These are phyloP conservation scores for Fraxinus paxiana DNA, from an alignment of 305 asterid genomes.

Conservation along the genomic window DNA sequence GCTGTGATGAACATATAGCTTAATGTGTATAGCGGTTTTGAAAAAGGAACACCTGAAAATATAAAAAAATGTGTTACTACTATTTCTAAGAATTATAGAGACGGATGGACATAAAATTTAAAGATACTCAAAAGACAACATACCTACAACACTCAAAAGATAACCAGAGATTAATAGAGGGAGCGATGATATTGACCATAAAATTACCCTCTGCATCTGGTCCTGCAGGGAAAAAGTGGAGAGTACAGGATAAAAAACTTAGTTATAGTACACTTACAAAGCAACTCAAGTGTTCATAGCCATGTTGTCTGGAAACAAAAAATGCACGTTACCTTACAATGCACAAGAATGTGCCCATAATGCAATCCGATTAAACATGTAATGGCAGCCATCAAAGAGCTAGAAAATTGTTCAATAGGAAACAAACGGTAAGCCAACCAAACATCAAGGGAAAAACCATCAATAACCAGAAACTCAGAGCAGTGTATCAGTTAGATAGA, in stretches of 20 bases:
- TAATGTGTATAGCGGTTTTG: conserved; percentile 75
- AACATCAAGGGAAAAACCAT: conserved; percentile 3
- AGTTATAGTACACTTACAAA: conserved; percentile 10
- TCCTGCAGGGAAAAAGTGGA: conserved; percentile 41
- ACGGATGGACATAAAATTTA: conserved; percentile 6
- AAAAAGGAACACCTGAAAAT: conserved; percentile 63
- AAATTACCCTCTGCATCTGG: conserved; percentile 46
- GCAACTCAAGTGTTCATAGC: neutral
- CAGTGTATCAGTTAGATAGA: neutral
- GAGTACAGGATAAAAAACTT: conserved; percentile 16
- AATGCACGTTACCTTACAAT: conserved; percentile 48
- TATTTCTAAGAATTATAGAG: conserved; percentile 2
- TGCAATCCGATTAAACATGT: conserved; percentile 78
- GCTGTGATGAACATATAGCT: conserved; percentile 78
- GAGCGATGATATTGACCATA: conserved; percentile 65
- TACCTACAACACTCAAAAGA: conserved; percentile 51
- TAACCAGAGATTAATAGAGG: conserved; percentile 52
- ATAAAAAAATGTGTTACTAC: conserved; percentile 6
- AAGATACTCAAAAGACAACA: neutral
- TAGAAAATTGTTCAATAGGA: conserved; percentile 31
- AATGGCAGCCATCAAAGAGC: conserved; percentile 83
- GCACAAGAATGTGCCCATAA: conserved; percentile 78
- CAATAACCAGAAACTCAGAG: conserved; percentile 14
- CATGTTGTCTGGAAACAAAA: conserved; percentile 18
- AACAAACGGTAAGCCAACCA: conserved; percentile 21